Evolutionary conservation across 1,139 yeast species (phyloP).

Genomic region (Casaregolazyma lundiana): DNA sequence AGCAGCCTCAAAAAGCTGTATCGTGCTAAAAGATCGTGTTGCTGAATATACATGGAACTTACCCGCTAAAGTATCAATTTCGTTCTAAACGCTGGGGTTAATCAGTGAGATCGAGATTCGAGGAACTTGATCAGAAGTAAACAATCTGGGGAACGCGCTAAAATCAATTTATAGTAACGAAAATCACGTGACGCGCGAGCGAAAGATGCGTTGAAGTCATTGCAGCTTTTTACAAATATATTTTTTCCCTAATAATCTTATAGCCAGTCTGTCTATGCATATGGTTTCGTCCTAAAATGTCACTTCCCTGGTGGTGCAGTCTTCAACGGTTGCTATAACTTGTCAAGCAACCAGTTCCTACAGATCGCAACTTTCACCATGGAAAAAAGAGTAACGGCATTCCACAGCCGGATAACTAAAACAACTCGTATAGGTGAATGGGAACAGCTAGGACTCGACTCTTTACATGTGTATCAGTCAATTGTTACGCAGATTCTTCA

Average conservation of each 20-base stretch:
- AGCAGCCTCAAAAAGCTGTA: constrained; percentile 1
- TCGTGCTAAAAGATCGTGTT: not conserved
- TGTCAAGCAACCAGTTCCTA: no score
- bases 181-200: no score
- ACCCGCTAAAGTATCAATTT: not conserved
- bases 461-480: constrained; percentile 5
- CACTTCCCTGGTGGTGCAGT: no score
- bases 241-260: no score
- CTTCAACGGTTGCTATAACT: no score
- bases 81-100: not conserved
- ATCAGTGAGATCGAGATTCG: not conserved
- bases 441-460: constrained; percentile 5
- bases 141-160: not conserved
- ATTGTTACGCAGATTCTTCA: constrained; percentile 6
- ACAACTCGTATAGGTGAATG: constrained; percentile 5
- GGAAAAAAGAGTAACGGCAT: constrained; percentile 7
- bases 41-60: not conserved
- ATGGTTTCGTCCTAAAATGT: no score
- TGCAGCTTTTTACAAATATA: no score
- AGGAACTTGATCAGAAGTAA: no score
- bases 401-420: constrained; percentile 6
- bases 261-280: no score
- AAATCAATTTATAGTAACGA: not conserved
- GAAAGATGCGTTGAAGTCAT: no score
- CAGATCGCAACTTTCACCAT: constrained; percentile 1